Evolutionary conservation across 371 early-diverging fungal species (phyloP).

Genomic region (Mortierella sp.): DNA sequence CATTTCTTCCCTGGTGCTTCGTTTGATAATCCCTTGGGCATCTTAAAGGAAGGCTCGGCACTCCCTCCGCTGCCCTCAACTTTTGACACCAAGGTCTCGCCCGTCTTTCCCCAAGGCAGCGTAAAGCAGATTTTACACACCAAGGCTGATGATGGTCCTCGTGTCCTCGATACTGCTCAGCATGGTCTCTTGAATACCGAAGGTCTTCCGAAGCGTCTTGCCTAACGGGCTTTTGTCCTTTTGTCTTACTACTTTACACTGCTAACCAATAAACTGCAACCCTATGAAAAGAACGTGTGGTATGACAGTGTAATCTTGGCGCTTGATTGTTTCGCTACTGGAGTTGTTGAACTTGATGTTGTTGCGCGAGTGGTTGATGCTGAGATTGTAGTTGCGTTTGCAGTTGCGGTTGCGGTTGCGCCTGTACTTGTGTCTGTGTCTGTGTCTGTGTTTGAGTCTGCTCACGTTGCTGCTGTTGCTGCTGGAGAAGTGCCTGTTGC

Average conservation of each 20-base stretch:
- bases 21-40: conserved; percentile 73
- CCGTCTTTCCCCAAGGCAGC: conserved; percentile 74
- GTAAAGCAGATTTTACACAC: conserved; percentile 92
- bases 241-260: background rate
- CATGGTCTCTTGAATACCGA: conserved; percentile 71
- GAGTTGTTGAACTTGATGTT: background rate
- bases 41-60: conserved; percentile 51
- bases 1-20: conserved; percentile 85
- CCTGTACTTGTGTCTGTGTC: conserved; percentile 20
- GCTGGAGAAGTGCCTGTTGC: conserved; percentile 29
- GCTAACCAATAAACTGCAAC: too few species aligned
- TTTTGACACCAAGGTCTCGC: conserved; percentile 67
- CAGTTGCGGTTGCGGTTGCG: conserved; percentile 14
- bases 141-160: conserved; percentile 93
- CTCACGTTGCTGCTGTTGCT: conserved; percentile 31
- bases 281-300: background rate
- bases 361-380: conserved; percentile 5
- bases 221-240: conserved; percentile 15
- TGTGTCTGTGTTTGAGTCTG: conserved; percentile 21
- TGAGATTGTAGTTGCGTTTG: conserved; percentile 13
- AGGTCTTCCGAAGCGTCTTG: conserved; percentile 63
- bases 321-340: background rate
- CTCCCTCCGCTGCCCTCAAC: conserved; percentile 58
- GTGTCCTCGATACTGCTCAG: conserved; percentile 65
- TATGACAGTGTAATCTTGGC: conserved; percentile 1